These are phyloP conservation scores for Ajuga chamaepitys DNA, from an alignment of 257 asterid species.

Conservation along the genomic window DNA sequence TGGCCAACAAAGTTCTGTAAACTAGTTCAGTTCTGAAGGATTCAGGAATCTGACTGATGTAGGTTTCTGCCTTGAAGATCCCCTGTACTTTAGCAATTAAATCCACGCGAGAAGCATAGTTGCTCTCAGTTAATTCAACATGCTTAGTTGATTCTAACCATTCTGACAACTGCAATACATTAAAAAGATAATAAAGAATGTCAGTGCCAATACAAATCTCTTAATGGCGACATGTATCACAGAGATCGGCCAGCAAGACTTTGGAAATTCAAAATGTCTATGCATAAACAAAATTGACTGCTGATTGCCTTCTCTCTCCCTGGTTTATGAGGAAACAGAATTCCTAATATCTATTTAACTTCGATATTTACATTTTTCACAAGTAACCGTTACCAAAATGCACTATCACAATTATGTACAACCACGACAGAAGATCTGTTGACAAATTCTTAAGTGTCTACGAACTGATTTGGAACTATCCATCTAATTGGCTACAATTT, in stretches of 20 bases:
- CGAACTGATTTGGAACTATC: no score
- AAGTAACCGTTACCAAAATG: no score
- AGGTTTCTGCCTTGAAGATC: slow-evolving; percentile 44
- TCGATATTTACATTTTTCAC: no score
- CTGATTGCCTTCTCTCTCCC: not conserved
- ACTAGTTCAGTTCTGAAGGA: slow-evolving; percentile 49
- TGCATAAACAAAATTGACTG: not conserved
- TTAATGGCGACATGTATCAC: no score
- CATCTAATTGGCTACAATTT: no score
- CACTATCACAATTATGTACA: no score
- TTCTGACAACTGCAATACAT: slow-evolving; percentile 56
- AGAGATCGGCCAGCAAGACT: not conserved
- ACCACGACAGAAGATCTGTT: no score
- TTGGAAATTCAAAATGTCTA: not conserved
- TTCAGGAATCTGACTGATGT: slow-evolving; percentile 44
- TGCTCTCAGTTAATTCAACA: slow-evolving; percentile 36
- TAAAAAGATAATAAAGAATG: slow-evolving; percentile 1
- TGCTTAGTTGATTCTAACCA: slow-evolving; percentile 49
- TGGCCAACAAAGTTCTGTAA: slow-evolving; percentile 63
- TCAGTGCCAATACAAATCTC: not conserved
- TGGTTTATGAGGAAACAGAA: not conserved
- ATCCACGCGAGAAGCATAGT: slow-evolving; percentile 54
- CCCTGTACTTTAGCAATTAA: slow-evolving; percentile 68
- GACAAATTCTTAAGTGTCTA: no score
- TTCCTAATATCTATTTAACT: not conserved